Percentiles rank a stretch among this genome's conserved stretches.
These are phyloP conservation scores for Aspergillus japonicus DNA, from an alignment of 2,329 filamentous ascomycete genomes.

Conservation along the genomic window DNA sequence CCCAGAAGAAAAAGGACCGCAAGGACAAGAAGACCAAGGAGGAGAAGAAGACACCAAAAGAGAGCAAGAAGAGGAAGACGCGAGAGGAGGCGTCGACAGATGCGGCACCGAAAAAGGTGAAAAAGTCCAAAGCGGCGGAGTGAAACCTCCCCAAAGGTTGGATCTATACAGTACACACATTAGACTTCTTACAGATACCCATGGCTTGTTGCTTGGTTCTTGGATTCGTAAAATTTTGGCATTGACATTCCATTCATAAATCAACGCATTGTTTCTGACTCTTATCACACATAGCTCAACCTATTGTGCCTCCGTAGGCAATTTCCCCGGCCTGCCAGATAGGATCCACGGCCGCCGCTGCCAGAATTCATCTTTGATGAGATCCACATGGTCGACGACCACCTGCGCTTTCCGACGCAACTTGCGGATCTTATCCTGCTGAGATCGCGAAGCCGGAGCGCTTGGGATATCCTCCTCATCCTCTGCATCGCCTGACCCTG, in stretches of 20 bases:
- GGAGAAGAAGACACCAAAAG: slow-evolving; percentile 22
- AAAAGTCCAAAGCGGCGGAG: slow-evolving; percentile 40
- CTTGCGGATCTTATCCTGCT: slow-evolving; percentile 80
- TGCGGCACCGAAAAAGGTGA: slow-evolving; percentile 42
- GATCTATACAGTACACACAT: slow-evolving; percentile 8
- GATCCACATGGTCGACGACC: slow-evolving; percentile 80
- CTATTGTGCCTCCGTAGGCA: slow-evolving; percentile 51
- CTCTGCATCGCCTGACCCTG: slow-evolving; percentile 23
- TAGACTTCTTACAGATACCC: slow-evolving; percentile 31
- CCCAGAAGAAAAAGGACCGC: slow-evolving; percentile 27
- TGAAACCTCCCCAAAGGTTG: neutral
- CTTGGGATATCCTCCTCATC: slow-evolving; percentile 29
- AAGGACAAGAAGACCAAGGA: slow-evolving; percentile 24
- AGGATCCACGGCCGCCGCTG: slow-evolving; percentile 78
- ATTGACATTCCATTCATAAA: slow-evolving; percentile 2
- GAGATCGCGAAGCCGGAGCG: slow-evolving; percentile 68
- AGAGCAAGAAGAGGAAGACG: slow-evolving; percentile 32
- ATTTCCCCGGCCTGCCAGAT: slow-evolving; percentile 69
- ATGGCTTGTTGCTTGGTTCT: slow-evolving; percentile 18
- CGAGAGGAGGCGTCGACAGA: slow-evolving; percentile 26
- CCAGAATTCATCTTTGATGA: slow-evolving; percentile 97
- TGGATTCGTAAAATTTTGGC: neutral
- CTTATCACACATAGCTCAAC: neutral
- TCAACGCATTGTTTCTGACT: slow-evolving; percentile 5
- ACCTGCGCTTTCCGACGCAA: slow-evolving; percentile 75